phyloP scores from a whole-genome alignment of 495 filamentous ascomycete genomes.

The Podospora pseudocomata region DNA sequence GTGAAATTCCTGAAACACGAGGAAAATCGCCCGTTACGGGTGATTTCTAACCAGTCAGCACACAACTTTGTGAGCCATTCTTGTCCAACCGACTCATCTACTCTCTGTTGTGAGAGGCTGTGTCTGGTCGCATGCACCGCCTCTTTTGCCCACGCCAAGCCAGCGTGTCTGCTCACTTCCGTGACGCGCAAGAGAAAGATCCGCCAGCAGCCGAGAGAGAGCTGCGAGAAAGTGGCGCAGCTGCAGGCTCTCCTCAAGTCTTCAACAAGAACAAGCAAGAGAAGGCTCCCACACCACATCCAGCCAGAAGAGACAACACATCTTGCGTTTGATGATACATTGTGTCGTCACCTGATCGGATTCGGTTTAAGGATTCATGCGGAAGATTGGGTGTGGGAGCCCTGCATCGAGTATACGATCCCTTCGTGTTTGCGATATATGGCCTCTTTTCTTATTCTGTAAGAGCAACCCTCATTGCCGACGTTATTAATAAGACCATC shows the following conservation, averaged over 20 bases:
- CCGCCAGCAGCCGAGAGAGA: background rate
- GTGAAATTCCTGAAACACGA: background rate
- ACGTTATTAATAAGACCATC: slow-evolving; percentile 28
- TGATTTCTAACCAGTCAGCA: background rate
- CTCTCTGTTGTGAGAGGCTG: background rate
- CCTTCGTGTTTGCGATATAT: slow-evolving; percentile 29
- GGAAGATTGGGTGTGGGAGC: background rate
- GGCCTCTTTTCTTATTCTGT: background rate
- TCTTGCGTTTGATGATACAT: slow-evolving; percentile 30
- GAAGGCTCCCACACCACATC: background rate
- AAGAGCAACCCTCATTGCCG: slow-evolving; percentile 15
- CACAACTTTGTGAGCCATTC: background rate
- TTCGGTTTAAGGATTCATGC: slow-evolving; percentile 29
- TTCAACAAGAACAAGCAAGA: slow-evolving; percentile 6
- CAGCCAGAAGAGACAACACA: slow-evolving; percentile 24
- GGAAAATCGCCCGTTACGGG: background rate
- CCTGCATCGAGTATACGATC: slow-evolving; percentile 14
- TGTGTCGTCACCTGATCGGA: slow-evolving; percentile 33
- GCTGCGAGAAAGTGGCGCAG: slow-evolving; percentile 8
- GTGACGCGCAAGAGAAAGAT: background rate
- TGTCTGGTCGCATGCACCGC: background rate
- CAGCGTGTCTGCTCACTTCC: background rate
- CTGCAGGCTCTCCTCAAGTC: background rate
- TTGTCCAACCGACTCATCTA: background rate
- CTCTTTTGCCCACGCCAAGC: background rate